Evolutionary conservation across 257 asterid genomes (phyloP).

Genomic region (Rauvolfia tetraphylla): DNA sequence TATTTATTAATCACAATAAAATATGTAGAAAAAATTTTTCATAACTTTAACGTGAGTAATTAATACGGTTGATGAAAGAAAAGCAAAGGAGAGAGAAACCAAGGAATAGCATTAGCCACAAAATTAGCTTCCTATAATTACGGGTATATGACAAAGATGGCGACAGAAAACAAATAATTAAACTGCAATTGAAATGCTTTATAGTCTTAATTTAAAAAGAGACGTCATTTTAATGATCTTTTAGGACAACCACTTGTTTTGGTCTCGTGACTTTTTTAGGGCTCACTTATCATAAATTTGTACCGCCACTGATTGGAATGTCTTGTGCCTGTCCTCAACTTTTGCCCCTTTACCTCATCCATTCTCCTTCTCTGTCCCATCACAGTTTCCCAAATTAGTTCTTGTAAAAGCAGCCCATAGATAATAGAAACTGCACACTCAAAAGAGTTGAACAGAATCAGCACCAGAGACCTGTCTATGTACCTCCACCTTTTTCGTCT

Average conservation of each 20-base stretch:
- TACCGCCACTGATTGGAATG: conserved; percentile 29
- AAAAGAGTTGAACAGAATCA: background rate
- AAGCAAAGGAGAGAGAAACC: background rate
- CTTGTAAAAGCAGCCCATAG: background rate
- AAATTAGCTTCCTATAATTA: conserved; percentile 18
- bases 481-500: background rate
- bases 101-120: conserved; percentile 6
- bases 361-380: background rate
- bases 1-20: too few relatives aligned
- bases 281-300: conserved; percentile 27
- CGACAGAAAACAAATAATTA: conserved; percentile 31
- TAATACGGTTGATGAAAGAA: too few relatives aligned
- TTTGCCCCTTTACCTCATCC: background rate
- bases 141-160: conserved; percentile 29
- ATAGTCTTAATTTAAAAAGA: background rate
- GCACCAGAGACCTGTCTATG: background rate
- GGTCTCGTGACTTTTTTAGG: conserved; percentile 35
- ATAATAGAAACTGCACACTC: background rate
- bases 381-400: background rate
- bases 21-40: too few relatives aligned
- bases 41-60: too few relatives aligned
- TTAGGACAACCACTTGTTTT: conserved; percentile 29
- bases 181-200: background rate
- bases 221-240: conserved; percentile 26
- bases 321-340: conserved; percentile 18